These are phyloP conservation scores for Amanita pseudoporphyria DNA, from an alignment of 768 basidiomycete species.

Conservation along the genomic window DNA sequence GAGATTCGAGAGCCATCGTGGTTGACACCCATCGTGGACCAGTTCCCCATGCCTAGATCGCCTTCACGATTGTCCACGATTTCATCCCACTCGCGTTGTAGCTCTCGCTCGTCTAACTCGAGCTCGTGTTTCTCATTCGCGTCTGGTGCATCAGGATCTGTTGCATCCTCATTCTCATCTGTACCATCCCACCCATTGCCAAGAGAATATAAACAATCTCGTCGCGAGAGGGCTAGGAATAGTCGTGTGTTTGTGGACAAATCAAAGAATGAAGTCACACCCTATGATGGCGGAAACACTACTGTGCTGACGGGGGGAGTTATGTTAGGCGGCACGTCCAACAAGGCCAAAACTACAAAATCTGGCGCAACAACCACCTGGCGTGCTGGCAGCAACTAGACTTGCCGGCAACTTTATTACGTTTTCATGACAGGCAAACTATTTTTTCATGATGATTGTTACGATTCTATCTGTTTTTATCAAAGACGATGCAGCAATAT, in stretches of 20 bases:
- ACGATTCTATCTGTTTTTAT: conserved; percentile 5
- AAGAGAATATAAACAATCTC: conserved; percentile 40
- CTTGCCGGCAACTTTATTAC: conserved; percentile 10
- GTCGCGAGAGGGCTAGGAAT: conserved; percentile 60
- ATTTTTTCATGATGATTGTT: conserved; percentile 10
- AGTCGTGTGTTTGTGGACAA: conserved; percentile 66
- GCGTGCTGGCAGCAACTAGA: conserved; percentile 45
- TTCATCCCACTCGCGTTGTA: conserved; percentile 59
- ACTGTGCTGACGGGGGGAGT: conserved; percentile 83
- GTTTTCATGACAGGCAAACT: not conserved
- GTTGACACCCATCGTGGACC: conserved; percentile 53
- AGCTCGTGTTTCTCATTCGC: conserved; percentile 51
- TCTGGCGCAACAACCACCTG: conserved; percentile 31
- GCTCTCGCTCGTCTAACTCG: conserved; percentile 66
- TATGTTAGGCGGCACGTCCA: conserved; percentile 56
- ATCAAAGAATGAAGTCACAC: conserved; percentile 70
- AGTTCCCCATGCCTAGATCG: conserved; percentile 48
- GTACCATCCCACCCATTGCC: conserved; percentile 26
- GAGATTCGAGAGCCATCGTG: conserved; percentile 62
- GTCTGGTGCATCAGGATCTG: conserved; percentile 32
- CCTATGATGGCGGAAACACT: conserved; percentile 83
- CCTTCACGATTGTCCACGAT: conserved; percentile 49
- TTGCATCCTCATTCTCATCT: conserved; percentile 31
- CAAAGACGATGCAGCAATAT: conserved; percentile 2
- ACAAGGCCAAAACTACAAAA: conserved; percentile 18